Evolutionary conservation across 139 green algal species (phyloP), one percentile per base, ranked within the genome.

Genomic region (Tetraselmis chui): DNA sequence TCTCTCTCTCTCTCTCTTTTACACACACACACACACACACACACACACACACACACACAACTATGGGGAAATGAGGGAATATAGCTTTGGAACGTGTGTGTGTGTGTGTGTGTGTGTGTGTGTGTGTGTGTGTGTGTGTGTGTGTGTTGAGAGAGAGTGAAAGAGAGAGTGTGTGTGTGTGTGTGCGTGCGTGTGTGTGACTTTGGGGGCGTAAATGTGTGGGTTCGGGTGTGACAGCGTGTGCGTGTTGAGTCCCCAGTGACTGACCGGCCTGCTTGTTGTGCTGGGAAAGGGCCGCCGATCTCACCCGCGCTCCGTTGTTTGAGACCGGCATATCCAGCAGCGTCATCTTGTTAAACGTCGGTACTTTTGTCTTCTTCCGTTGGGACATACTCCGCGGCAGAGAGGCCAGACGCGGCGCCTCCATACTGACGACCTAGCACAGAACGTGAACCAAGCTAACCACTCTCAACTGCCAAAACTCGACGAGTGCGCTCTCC

Each of bases 311-410:
- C n/a, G 90, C 91, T 1, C 91, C 91, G 81, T 93, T 89, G 82
- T 94, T 94, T 5, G 67, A 87, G 0, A 94, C 84, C 1, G 91
- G 91, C 22, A 92, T 81, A 76, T 93, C 90, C 67, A 91, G 87
- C 1, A 95, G 85, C 28, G 82, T 89, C 1, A 84, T 81, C 85
- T 89, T 92, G 76, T 80, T 81, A 1, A 67, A 67, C 18, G 18
- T 67, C 11, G 45, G 45, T 5, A 67, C 45, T 67, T 5, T 67
- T 18, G 45, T 18, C 45, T 67, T 67, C 18, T 67, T 67, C 45
- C 45, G 45, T 18, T 67, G 45, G 11, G 45, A 67, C 45, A 67
- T 67, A 18, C 45, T 67, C 45, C 45, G 45, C 45, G 45, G 45
- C 45, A 67, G 45, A 5, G 45, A 5, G 45, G 11, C 45, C 5